Conservation (phyloP, 2,329 filamentous ascomycete species). For the Arthroderma sp. region DNA sequence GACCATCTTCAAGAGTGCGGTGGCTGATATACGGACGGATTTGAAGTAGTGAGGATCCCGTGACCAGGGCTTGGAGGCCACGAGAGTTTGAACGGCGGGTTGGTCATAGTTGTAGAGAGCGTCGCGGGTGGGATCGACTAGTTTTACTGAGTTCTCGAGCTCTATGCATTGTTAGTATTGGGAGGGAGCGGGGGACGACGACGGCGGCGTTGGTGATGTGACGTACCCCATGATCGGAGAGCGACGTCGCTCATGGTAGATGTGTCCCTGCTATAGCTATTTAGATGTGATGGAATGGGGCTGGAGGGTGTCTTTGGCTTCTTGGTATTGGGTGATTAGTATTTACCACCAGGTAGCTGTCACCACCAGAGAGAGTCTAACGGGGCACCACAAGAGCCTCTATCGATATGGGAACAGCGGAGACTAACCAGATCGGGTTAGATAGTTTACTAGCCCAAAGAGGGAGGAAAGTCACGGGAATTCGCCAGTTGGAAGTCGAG, state of each 20-base stretch:
- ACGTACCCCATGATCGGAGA: slow-evolving; percentile 48
- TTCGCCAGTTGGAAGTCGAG: no score
- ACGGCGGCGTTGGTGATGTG: neutral
- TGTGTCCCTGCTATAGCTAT: no score
- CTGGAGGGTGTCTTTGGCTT: no score
- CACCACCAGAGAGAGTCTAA: no score
- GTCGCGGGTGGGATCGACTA: slow-evolving; percentile 77
- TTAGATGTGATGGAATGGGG: no score
- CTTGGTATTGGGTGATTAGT: no score
- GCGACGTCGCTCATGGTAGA: slow-evolving; percentile 39
- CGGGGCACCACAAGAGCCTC: no score
- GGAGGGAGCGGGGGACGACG: neutral
- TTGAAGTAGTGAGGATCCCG: slow-evolving; percentile 79
- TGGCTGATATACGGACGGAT: slow-evolving; percentile 79
- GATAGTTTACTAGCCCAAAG: no score
- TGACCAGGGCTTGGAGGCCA: slow-evolving; percentile 58
- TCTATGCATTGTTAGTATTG: slow-evolving; percentile 39
- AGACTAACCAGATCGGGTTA: no score
- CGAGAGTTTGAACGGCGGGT: slow-evolving; percentile 53
- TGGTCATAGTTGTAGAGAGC: slow-evolving; percentile 77
- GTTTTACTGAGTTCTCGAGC: slow-evolving; percentile 70
- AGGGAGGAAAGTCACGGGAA: no score
- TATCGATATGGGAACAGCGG: no score
- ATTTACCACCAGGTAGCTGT: no score
- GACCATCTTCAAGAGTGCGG: slow-evolving; percentile 95